These are phyloP conservation scores for Debaryomyces hansenii DNA, from an alignment of 805 yeast genomes.

Conservation along the genomic window DNA sequence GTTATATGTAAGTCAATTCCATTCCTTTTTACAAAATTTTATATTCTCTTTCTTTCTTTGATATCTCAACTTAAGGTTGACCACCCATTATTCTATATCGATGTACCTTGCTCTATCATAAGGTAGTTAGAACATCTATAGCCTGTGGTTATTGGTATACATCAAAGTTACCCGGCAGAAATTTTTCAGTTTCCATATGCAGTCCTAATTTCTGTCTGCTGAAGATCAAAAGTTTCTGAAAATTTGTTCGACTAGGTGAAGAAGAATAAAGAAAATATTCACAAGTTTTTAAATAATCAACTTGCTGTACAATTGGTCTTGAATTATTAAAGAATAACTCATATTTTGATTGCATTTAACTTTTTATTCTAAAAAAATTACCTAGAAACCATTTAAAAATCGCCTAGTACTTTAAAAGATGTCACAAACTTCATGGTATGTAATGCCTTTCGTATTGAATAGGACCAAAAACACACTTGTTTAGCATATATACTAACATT, in stretches of 20 bases:
- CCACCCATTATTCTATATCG: too few species aligned
- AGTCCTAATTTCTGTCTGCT: neutral
- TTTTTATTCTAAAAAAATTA: neutral
- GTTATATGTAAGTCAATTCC: too few species aligned
- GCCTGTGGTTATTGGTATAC: too few species aligned
- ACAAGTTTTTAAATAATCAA: neutral
- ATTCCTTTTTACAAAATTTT: too few species aligned
- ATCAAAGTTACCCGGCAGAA: neutral
- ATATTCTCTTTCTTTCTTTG: too few species aligned
- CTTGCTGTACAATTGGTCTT: neutral
- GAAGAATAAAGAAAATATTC: neutral
- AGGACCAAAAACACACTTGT: too few species aligned
- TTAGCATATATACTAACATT: neutral
- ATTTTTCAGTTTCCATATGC: neutral
- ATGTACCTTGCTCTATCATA: too few species aligned
- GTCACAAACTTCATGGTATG: conserved; percentile 13
- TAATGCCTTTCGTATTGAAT: neutral
- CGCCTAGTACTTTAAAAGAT: conserved; percentile 1
- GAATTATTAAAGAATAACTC: neutral
- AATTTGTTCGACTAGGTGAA: neutral
- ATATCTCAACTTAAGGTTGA: too few species aligned
- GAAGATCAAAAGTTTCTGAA: neutral
- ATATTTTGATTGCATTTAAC: neutral
- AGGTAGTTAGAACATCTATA: too few species aligned
- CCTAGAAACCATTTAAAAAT: neutral